These are phyloP conservation scores for Wallacemonas sp. DNA, from an alignment of 208 protist genomes.

Conservation along the genomic window DNA sequence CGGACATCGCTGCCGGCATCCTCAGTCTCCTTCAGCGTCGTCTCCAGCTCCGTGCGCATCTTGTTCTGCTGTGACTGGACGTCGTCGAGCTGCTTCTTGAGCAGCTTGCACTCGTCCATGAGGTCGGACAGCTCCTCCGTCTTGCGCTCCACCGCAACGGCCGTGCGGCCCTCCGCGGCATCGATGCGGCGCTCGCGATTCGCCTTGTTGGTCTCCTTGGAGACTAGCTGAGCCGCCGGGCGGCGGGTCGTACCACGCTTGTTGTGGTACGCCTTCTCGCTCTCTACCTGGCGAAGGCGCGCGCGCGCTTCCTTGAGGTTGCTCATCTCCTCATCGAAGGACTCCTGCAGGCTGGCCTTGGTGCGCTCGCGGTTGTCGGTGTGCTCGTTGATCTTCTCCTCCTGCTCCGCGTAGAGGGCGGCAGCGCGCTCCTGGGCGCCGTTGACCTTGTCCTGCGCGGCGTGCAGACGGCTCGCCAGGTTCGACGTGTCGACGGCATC, in stretches of 20 bases:
- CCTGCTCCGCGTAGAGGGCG: constrained; percentile 48
- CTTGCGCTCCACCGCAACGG: constrained; percentile 44
- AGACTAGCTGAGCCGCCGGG: constrained; percentile 20
- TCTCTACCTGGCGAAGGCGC: constrained; percentile 55
- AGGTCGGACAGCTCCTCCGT: constrained; percentile 57
- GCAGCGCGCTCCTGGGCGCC: constrained; percentile 34
- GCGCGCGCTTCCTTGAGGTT: constrained; percentile 50
- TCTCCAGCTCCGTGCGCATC: constrained; percentile 41
- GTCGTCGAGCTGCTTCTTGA: constrained; percentile 70
- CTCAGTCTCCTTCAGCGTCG: constrained; percentile 48
- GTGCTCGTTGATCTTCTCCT: constrained; percentile 68
- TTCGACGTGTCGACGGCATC: constrained; percentile 45
- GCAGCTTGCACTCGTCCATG: constrained; percentile 62
- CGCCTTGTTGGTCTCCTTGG: constrained; percentile 37
- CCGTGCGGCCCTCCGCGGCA: constrained; percentile 47
- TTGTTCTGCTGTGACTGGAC: constrained; percentile 35
- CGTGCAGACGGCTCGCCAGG: constrained; percentile 43
- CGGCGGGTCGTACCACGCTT: constrained; percentile 67
- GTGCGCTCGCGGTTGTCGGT: constrained; percentile 69
- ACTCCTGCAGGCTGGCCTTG: constrained; percentile 51
- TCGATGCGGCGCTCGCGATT: constrained; percentile 52
- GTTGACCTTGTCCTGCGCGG: constrained; percentile 31
- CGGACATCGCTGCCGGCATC: constrained; percentile 58
- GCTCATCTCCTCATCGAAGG: constrained; percentile 68
- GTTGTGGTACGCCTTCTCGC: constrained; percentile 71